phyloP scores from a whole-genome alignment of 208 protist genomes.

The Porcisia deanei region DNA sequence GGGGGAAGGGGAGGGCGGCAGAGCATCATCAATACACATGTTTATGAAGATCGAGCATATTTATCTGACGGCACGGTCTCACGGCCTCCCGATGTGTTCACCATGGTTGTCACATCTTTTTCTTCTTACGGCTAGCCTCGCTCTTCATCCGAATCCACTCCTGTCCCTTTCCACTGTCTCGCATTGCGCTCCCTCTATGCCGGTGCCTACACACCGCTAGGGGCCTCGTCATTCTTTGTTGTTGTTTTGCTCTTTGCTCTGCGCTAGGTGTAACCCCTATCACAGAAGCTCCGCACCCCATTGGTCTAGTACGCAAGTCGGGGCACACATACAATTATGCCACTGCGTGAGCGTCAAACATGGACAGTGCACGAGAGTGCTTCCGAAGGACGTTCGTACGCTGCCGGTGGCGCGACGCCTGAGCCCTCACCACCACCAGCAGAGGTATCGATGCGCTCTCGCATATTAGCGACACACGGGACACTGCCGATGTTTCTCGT shows the following conservation, averaged over 20 bases:
- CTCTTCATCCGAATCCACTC: too few species aligned
- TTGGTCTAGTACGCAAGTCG: background rate
- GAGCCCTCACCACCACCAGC: background rate
- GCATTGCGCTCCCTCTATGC: background rate
- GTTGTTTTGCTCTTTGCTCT: background rate
- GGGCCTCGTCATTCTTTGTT: too few species aligned
- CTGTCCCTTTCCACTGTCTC: background rate
- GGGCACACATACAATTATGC: background rate
- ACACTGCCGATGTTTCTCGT: conserved; percentile 47
- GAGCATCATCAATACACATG: too few species aligned
- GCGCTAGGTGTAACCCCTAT: background rate
- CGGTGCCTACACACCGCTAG: too few species aligned
- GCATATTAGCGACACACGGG: background rate
- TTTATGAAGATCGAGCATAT: too few species aligned
- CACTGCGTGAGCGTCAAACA: background rate
- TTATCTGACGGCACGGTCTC: too few species aligned
- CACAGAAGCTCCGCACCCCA: background rate
- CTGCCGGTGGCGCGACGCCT: background rate
- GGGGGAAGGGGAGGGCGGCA: too few species aligned
- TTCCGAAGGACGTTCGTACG: background rate
- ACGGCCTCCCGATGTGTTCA: too few species aligned
- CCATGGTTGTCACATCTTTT: too few species aligned
- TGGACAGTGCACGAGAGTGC: too few species aligned
- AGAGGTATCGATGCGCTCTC: background rate
- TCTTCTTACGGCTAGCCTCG: too few species aligned